Evolutionary conservation across 2,329 filamentous ascomycete species (phyloP).

Genomic region (Ophiosphaerella herpotricha): DNA sequence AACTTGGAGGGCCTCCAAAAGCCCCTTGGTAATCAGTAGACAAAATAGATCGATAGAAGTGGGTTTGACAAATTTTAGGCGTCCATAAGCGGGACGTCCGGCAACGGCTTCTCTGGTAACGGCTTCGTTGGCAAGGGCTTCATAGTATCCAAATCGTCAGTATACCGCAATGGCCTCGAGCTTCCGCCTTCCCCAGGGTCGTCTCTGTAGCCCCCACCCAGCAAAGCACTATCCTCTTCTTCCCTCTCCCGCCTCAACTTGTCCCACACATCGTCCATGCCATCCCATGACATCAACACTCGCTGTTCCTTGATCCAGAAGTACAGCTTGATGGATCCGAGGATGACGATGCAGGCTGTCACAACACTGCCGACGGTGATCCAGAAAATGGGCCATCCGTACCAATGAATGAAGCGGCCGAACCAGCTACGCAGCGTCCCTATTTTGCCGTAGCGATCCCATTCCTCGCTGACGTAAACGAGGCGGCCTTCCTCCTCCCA

Average conservation of each 20-base stretch:
- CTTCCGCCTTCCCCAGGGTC: conserved; percentile 24
- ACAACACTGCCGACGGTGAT: conserved; percentile 22
- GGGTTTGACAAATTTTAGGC: conserved; percentile 8
- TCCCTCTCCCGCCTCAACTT: conserved; percentile 28
- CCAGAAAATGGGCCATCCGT: conserved; percentile 28
- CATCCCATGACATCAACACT: conserved; percentile 38
- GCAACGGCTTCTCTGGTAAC: conserved; percentile 42
- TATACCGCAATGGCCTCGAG: conserved; percentile 12
- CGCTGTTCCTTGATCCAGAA: conserved; percentile 28
- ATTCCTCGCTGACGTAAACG: conserved; percentile 33
- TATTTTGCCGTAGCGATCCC: conserved; percentile 38
- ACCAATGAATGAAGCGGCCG: conserved; percentile 31
- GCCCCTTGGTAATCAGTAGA: background rate
- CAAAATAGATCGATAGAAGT: conserved; percentile 11
- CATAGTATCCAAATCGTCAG: conserved; percentile 17
- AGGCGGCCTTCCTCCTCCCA: conserved; percentile 29
- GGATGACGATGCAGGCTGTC: conserved; percentile 22
- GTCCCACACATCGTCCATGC: conserved; percentile 41
- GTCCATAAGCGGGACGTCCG: conserved; percentile 41
- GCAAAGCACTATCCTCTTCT: conserved; percentile 31
- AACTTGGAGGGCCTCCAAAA: too few species aligned
- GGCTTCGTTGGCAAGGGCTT: conserved; percentile 26
- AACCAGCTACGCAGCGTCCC: conserved; percentile 34
- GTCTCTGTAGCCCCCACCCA: conserved; percentile 31
- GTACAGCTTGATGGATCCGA: conserved; percentile 23